A percentile compares a stretch with the other conserved stretches of the same genome.
Conservation (phyloP, 2,329 filamentous ascomycete genomes). For the Chaetomium olivaceum region DNA sequence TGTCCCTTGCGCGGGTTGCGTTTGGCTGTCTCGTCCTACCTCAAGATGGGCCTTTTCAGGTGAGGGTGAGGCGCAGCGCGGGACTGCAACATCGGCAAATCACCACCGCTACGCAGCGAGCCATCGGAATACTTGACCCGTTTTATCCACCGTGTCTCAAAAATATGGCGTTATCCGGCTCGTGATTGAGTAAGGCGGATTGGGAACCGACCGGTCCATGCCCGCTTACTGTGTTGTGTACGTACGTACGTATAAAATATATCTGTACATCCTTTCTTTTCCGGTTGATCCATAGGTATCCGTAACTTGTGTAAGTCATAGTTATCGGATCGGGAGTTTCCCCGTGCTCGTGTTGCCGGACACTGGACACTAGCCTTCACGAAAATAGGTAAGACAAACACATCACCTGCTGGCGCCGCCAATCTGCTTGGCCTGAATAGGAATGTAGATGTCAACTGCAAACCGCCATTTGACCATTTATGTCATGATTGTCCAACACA, state of each 20-base stretch:
- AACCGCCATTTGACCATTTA: neutral
- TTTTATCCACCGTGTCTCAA: conserved; percentile 3
- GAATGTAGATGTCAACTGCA: neutral
- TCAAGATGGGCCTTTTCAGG: neutral
- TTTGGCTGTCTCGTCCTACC: neutral
- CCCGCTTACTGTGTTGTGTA: neutral
- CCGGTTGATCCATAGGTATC: neutral
- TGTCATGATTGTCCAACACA: neutral
- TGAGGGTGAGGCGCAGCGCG: conserved; percentile 15
- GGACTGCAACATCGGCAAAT: conserved; percentile 6
- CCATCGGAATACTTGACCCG: neutral
- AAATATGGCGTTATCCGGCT: neutral
- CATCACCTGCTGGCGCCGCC: neutral
- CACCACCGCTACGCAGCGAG: neutral
- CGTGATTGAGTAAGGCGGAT: conserved; percentile 7
- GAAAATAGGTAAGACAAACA: neutral
- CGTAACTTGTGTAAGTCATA: neutral
- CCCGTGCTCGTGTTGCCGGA: neutral
- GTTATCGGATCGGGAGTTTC: neutral
- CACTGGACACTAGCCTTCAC: neutral
- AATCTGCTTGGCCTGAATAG: neutral
- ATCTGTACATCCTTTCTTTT: neutral
- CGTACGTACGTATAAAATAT: neutral
- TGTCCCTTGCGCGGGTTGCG: neutral
- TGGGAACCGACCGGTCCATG: neutral